phyloP scores from a whole-genome alignment of 495 filamentous ascomycete species.

The Lophiotrema nucula region DNA sequence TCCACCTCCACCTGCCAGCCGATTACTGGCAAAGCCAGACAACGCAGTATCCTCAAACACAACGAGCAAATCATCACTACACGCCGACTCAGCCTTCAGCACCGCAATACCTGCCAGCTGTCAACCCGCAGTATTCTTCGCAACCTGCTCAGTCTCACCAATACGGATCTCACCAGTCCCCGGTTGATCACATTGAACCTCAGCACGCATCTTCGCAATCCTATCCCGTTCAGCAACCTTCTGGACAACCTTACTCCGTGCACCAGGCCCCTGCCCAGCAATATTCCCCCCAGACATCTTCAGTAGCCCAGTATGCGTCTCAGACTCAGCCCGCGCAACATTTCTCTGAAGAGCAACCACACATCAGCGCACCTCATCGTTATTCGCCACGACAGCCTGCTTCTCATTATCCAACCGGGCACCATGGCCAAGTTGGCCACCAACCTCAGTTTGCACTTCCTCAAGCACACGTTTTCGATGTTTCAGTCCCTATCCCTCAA shows the following conservation, averaged over 20 bases:
- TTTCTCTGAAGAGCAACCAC: background rate
- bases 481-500: slow-evolving; percentile 5
- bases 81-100: slow-evolving; percentile 4
- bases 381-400: slow-evolving; percentile 1
- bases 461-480: slow-evolving; percentile 10
- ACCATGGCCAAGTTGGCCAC: background rate
- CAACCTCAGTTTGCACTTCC: slow-evolving; percentile 15
- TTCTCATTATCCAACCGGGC: slow-evolving; percentile 5
- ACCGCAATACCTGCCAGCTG: no score
- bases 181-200: background rate
- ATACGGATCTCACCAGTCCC: background rate
- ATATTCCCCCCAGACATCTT: slow-evolving; percentile 6
- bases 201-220: slow-evolving; percentile 5
- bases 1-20: slow-evolving; percentile 9
- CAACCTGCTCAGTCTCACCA: background rate
- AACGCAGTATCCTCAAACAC: slow-evolving; percentile 6
- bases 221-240: slow-evolving; percentile 3
- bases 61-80: slow-evolving; percentile 12
- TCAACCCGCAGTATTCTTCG: no score
- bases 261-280: background rate
- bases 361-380: background rate
- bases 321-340: background rate
- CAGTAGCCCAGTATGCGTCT: background rate
- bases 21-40: slow-evolving; percentile 24
- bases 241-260: slow-evolving; percentile 1